Evolutionary conservation across 2,329 filamentous ascomycete species (phyloP), one percentile per base, ranked within the genome.

Genomic region (Hawksworthiomyces lignivorus): DNA sequence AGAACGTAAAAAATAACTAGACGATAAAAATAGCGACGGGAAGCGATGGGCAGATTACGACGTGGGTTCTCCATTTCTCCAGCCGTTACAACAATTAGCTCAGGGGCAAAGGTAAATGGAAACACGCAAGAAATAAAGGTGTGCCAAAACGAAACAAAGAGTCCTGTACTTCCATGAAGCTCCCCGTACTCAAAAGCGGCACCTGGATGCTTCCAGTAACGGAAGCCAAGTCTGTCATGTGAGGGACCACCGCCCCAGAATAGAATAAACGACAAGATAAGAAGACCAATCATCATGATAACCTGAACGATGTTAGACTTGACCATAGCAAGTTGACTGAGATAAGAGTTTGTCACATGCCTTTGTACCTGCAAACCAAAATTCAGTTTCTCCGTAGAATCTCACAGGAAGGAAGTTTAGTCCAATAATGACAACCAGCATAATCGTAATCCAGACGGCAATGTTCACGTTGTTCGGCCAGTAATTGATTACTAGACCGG

Each of bases 1-100:
- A 87, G 61, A 53, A 80, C 72, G 68, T 90, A 90, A 69, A 90
- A 90, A 65, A 89, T 68, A 50, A 87, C 63, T 58, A 90, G 89
- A 45, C 85, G 84, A 67, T 77, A 89, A 62, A 89, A 89, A 50
- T 84, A 88, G 37, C 87, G 71, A 58, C 80, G 83, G 68, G 88
- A 88, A 41, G 84, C 84, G 45, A 80, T 77, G 6, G 85, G 85
- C 47, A 90, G 80, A 12, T 80, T 84, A 59, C 76, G 78, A 56
- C 84, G 78, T 1, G 85, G 85, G 63, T 88, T 88, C 63, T 87
- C 81, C 0, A 84, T 83, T 62, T 88, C 83, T 40, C 81, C 84
- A 26, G 87, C 82, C 0, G 84, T 35, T 11, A 50, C 31, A 21
- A 39, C 41, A 37, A 50, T 40, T 39, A 48, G 38, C 34, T 47